Base-by-base conservation (phyloP, 768 basidiomycete genomes). In the Lepiota brunneoincarnata region DNA sequence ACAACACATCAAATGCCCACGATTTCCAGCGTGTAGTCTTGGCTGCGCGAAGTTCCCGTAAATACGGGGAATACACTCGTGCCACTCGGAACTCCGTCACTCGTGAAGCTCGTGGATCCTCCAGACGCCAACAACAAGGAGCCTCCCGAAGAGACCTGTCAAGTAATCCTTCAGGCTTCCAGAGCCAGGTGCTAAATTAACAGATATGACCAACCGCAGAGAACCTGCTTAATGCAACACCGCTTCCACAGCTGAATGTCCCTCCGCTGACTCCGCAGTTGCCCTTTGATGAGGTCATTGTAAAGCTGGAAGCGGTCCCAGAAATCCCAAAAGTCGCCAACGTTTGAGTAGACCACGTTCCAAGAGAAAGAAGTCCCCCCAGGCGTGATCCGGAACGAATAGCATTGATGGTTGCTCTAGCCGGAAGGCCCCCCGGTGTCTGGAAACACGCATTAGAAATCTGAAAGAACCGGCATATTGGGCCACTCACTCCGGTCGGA, bases 281-380 rank as follows among this genome's bases (percentile, higher is more conserved):
- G 12, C 84, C 84, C 64, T 84, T 84, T 10, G 79, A 81, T 20
- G 81, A 81, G 21, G 72, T 72, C 70, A 86, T 71, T 9, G 80
- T 83, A 69, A 84, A 83, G 59, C 77, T 75, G 6, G 72, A 71
- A 20, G 72, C 59, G 15, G 73, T 69, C 28, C 81, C 80, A 6
- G 76, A 72, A 24, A 80, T 55, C 1, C 77, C 78, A 60, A 75
- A 79, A 2, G 82, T 83, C 11, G 81, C 83, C 31, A 77, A 70
- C 6, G 82, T 83, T 64, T 84, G 83, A 9, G 78, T 79, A 6
- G 80, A 82, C 81, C 81, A 84, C 11, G 80, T 84, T 17, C 81
- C 84, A 6, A 60, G 62, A 1, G 79, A 74, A 37, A 86, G 72
- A 20, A 86, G 74, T 12, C 81, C 83, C 6, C 83, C 83, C 11